Conservation (phyloP, 1,284 basidiomycete genomes). For the Takashimella tepidaria region DNA sequence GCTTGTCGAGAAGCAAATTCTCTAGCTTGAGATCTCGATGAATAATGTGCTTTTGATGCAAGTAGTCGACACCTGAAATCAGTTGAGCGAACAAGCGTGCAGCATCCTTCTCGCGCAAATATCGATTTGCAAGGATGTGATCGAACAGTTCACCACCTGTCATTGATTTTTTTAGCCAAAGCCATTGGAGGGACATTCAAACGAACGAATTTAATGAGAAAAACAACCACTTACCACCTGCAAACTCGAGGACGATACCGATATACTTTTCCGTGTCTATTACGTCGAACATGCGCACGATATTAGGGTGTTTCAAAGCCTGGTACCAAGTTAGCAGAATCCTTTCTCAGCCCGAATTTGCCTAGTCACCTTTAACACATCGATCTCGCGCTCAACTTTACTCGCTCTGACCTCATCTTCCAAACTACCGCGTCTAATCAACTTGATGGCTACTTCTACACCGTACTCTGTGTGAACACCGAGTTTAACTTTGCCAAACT, state of each 20-base stretch:
- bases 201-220: neutral
- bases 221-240: constrained; percentile 55
- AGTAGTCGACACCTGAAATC: constrained; percentile 97
- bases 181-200: neutral
- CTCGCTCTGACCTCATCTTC: constrained; percentile 70
- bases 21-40: constrained; percentile 99
- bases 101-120: constrained; percentile 91
- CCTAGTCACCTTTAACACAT: constrained; percentile 77
- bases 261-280: constrained; percentile 99
- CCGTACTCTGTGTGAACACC: constrained; percentile 92
- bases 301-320: constrained; percentile 95
- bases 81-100: constrained; percentile 96
- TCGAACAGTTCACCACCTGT: constrained; percentile 97
- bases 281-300: constrained; percentile 96
- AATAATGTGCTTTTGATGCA: constrained; percentile 98
- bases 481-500: constrained; percentile 99
- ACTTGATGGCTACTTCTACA: constrained; percentile 98
- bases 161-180: no score
- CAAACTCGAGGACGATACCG: constrained; percentile 98
- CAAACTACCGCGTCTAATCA: constrained; percentile 89
- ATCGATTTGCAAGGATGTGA: constrained; percentile 96
- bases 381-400: constrained; percentile 97
- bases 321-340: constrained; percentile 46
- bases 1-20: constrained; percentile 92
- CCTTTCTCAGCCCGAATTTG: neutral